phyloP scores from a whole-genome alignment of 2,329 filamentous ascomycete genomes.

The Curvularia verruculosa region DNA sequence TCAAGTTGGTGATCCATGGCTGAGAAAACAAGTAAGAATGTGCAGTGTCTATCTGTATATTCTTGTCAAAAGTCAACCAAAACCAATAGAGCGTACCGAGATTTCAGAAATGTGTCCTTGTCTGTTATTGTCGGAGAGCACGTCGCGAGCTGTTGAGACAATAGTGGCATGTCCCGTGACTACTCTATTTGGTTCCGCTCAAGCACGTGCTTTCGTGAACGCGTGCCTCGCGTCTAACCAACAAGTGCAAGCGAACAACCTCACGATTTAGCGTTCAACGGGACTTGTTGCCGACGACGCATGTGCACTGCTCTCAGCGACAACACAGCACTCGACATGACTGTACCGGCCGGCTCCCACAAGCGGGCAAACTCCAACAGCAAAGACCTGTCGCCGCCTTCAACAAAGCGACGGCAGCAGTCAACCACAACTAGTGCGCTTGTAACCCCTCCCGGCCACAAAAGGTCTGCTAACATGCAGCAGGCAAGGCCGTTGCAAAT shows the following conservation, averaged over 20 bases:
- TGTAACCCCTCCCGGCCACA: neutral
- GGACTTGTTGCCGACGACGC: neutral
- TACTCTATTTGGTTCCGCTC: neutral
- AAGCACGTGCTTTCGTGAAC: slow-evolving; percentile 43
- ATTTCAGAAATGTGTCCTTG: neutral
- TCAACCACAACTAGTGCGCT: slow-evolving; percentile 61
- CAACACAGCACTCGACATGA: slow-evolving; percentile 23
- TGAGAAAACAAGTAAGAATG: neutral
- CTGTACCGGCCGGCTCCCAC: slow-evolving; percentile 21
- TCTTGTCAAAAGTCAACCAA: neutral
- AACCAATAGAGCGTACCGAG: neutral
- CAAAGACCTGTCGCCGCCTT: slow-evolving; percentile 62
- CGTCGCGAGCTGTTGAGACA: neutral
- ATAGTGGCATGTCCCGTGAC: neutral
- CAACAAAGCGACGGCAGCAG: slow-evolving; percentile 61
- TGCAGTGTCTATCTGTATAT: neutral
- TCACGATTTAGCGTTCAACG: slow-evolving; percentile 10
- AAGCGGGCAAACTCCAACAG: slow-evolving; percentile 50
- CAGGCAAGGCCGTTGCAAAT: slow-evolving; percentile 73
- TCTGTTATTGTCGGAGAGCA: no score
- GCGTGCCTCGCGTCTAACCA: slow-evolving; percentile 31
- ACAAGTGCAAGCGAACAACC: slow-evolving; percentile 19
- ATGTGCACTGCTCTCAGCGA: neutral
- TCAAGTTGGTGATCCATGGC: neutral
- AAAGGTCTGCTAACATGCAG: slow-evolving; percentile 9